Conservation (phyloP, 495 filamentous ascomycete species). For the Aspergillus affinis region DNA sequence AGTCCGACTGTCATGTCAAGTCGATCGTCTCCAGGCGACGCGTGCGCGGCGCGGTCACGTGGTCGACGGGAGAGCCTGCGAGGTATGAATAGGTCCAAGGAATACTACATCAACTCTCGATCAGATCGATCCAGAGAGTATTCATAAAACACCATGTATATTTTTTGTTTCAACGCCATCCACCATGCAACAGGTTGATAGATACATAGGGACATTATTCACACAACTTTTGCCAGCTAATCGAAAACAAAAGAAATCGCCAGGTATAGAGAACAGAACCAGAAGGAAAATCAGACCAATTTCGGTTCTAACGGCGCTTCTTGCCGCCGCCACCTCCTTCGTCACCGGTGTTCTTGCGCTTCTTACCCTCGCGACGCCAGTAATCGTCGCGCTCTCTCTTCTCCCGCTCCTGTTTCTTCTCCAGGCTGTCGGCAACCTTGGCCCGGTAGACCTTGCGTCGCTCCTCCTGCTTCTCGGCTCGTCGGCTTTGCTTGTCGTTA, state of each 20-base stretch:
- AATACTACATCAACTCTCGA: not conserved
- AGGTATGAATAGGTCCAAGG: no score
- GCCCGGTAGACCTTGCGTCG: constrained; percentile 72
- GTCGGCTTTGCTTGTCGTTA: constrained; percentile 85
- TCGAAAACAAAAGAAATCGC: constrained; percentile 28
- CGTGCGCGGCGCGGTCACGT: constrained; percentile 45
- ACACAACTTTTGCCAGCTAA: constrained; percentile 20
- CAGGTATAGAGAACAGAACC: constrained; percentile 8
- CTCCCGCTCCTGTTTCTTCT: constrained; percentile 80
- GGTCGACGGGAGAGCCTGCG: not conserved
- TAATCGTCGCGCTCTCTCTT: constrained; percentile 90
- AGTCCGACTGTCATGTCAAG: constrained; percentile 2
- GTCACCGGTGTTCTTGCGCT: constrained; percentile 63
- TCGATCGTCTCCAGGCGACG: constrained; percentile 26
- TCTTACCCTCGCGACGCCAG: constrained; percentile 93
- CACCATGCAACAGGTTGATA: constrained; percentile 21
- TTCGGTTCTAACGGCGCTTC: constrained; percentile 51
- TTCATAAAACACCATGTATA: not conserved
- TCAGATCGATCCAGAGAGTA: not conserved
- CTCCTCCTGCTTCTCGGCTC: constrained; percentile 80
- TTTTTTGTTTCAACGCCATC: constrained; percentile 21
- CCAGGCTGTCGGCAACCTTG: constrained; percentile 74
- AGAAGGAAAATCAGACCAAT: not conserved
- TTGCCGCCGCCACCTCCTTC: constrained; percentile 66
- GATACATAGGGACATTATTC: constrained; percentile 23